phyloP scores from a whole-genome alignment of 345 rosid genomes.

The Punica granatum region DNA sequence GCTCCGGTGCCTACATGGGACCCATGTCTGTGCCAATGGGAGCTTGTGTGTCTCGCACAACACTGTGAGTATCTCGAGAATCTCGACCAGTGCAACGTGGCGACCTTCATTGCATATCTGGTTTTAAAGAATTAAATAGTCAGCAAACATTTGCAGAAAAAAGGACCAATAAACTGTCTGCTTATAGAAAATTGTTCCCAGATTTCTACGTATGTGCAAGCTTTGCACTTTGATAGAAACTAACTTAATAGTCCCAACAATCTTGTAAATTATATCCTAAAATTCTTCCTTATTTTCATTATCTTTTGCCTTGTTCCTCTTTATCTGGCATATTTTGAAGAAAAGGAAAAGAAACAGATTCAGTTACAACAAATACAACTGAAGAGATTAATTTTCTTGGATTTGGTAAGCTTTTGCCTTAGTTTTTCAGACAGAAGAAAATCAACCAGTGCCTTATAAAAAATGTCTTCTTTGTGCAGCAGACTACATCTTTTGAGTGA shows the following conservation, averaged over 20 bases:
- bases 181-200: too few relatives aligned
- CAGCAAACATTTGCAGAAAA: constrained; percentile 24
- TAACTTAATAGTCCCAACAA: neutral
- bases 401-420: neutral
- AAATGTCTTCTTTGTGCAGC: neutral
- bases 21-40: constrained; percentile 98
- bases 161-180: constrained; percentile 1
- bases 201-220: neutral
- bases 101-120: constrained; percentile 95
- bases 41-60: constrained; percentile 79
- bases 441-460: neutral
- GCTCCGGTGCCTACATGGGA: constrained; percentile 87
- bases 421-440: neutral
- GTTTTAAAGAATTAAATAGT: constrained; percentile 23
- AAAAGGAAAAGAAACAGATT: neutral
- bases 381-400: neutral
- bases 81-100: constrained; percentile 80
- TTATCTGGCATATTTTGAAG: neutral
- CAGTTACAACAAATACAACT: neutral
- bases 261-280: too few relatives aligned
- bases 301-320: neutral
- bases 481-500: neutral
- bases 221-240: neutral
- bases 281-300: neutral
- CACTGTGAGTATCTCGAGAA: constrained; percentile 78